Evolutionary conservation across 495 filamentous ascomycete genomes (phyloP), one percentile per base, ranked within the genome.

Genomic region (Aspergillus cristatus): DNA sequence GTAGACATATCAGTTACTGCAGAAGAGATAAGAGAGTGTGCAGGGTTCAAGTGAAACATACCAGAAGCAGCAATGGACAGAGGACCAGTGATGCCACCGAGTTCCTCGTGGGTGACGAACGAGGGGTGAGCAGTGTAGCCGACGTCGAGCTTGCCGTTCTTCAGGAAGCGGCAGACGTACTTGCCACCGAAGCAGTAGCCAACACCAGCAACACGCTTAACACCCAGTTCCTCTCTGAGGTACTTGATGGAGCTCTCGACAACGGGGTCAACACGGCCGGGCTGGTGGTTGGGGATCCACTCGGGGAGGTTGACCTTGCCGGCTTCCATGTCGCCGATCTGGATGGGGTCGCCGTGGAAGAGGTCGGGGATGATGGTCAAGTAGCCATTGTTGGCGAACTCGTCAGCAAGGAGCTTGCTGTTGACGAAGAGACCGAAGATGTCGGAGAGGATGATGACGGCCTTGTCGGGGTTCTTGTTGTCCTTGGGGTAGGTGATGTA

Each of bases 351-450:
- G 35, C 83, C 85, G 29, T 79, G 70, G 69, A 90, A 85, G 41
- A 82, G 62, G 55, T 94, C 87, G 40, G 84, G 74, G 46, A 94
- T 66, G 15, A 89, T 57, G 31, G 77, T 78, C 14, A 83, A 70
- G 59, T 88, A 94, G 30, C 86, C 87, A 52, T 84, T 82, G 49
- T 75, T 78, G 40, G 87, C 87, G 43, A 74, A 86, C 55, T 86
- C 81, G 65, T 93, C 86, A 41, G 85, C 86, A 40, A 89, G 67
- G 57, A 94, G 74, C 65, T 89, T 68, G 52, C 75, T 67, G 64
- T 93, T 93, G 55, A 74, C 63, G 69, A 76, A 86, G 57, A 85
- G 74, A 42, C 81, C 74, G 49, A 84, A 71, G 49, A 84, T 71
- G 46, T 87, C 82, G 25, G 76, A 72, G 29, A 85, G 47, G 55